These are phyloP conservation scores for Aphanoascus verrucosus DNA, from an alignment of 2,329 filamentous ascomycete genomes.

Conservation along the genomic window DNA sequence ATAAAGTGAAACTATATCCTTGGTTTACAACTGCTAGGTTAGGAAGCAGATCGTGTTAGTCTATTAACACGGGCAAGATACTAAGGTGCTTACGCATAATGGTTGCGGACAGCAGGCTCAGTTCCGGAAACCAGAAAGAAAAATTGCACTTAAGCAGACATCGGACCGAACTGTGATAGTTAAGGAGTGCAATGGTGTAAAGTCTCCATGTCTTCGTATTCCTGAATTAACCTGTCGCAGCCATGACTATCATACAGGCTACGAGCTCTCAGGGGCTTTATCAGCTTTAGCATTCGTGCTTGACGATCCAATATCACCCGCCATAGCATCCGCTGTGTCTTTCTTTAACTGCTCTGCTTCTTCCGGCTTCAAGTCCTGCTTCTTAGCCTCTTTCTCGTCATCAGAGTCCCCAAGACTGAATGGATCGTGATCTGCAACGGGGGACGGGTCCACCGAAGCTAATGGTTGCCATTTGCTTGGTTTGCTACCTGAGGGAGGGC, in stretches of 20 bases:
- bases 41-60: too few relatives aligned
- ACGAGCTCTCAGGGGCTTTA: slow-evolving; percentile 21
- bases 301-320: slow-evolving; percentile 23
- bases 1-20: neutral
- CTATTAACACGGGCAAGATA: too few relatives aligned
- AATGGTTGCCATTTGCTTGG: slow-evolving; percentile 95
- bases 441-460: slow-evolving; percentile 70
- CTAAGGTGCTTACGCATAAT: too few relatives aligned
- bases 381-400: slow-evolving; percentile 72
- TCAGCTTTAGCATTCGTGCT: slow-evolving; percentile 20
- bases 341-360: slow-evolving; percentile 53
- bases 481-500: slow-evolving; percentile 46
- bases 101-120: too few relatives aligned
- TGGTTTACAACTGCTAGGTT: too few relatives aligned
- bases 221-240: neutral
- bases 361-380: slow-evolving; percentile 48
- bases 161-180: neutral
- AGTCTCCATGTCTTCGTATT: neutral
- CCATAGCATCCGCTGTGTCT: slow-evolving; percentile 44
- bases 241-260: neutral
- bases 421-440: slow-evolving; percentile 82
- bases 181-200: too few relatives aligned
- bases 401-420: slow-evolving; percentile 95
- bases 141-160: neutral
- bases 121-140: too few relatives aligned